These are phyloP conservation scores for Dryadomyces quercus-mongolicae DNA, from an alignment of 2,329 filamentous ascomycete genomes.

Conservation along the genomic window DNA sequence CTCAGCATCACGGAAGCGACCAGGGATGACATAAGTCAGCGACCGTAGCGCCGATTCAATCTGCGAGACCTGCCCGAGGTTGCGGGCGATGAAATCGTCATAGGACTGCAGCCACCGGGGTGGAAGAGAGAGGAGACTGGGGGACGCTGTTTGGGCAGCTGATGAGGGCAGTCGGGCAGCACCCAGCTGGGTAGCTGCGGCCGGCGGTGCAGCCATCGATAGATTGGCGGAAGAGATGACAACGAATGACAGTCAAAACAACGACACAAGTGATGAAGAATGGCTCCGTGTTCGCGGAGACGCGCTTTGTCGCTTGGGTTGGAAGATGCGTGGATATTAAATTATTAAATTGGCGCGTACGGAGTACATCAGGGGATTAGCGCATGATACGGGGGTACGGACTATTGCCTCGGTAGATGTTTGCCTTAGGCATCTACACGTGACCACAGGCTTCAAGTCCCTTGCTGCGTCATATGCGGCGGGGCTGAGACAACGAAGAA, in stretches of 20 bases:
- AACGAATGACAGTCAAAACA: not conserved
- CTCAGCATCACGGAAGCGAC: constrained; percentile 82
- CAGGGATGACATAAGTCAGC: constrained; percentile 90
- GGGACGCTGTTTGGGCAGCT: not conserved
- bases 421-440: not conserved
- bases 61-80: constrained; percentile 84
- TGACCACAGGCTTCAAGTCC: not conserved
- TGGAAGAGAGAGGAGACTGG: not conserved
- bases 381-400: no score
- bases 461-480: not conserved
- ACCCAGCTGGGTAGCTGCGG: not conserved
- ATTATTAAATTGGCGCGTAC: not conserved
- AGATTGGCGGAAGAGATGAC: not conserved
- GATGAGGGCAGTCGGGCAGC: not conserved
- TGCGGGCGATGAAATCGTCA: constrained; percentile 87
- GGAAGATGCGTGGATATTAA: not conserved
- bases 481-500: not conserved
- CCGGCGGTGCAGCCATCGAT: not conserved
- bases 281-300: not conserved
- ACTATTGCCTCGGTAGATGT: not conserved
- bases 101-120: constrained; percentile 59
- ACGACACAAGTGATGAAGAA: not conserved
- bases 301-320: not conserved
- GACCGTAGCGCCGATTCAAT: constrained; percentile 89
- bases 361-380: not conserved